These are phyloP conservation scores for Claviceps capensis DNA, from an alignment of 2,329 filamentous ascomycete species.

Conservation along the genomic window DNA sequence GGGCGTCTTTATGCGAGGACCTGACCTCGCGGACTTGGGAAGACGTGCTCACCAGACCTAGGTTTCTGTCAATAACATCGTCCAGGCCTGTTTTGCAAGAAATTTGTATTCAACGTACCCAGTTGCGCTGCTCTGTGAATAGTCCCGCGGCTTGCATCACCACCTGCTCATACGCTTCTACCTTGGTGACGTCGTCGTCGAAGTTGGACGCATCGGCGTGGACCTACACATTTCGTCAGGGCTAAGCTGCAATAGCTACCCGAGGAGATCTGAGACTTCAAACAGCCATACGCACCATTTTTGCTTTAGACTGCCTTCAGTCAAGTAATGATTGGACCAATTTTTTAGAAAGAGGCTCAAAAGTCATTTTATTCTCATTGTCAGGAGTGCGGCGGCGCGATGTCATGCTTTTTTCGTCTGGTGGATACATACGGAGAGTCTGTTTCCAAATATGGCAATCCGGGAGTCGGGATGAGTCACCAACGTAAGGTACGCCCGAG, in stretches of 20 bases:
- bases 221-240: conserved; percentile 32
- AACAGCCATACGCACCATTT: neutral
- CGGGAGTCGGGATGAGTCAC: conserved; percentile 8
- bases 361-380: neutral
- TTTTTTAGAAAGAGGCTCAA: neutral
- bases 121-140: conserved; percentile 62
- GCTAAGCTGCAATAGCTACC: neutral
- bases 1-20: neutral
- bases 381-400: neutral
- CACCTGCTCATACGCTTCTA: conserved; percentile 61
- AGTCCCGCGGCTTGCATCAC: conserved; percentile 56
- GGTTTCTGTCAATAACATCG: neutral
- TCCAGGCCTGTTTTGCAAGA: neutral
- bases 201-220: conserved; percentile 74
- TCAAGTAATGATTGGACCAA: too few relatives aligned
- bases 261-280: neutral
- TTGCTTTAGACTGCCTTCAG: neutral
- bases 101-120: conserved; percentile 39
- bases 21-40: neutral
- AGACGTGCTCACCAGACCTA: conserved; percentile 11
- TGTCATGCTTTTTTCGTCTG: conserved; percentile 6
- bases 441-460: neutral
- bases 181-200: conserved; percentile 49
- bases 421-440: conserved; percentile 1
- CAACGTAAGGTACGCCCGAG: neutral